These are phyloP conservation scores for Neospermospora avenae DNA, from an alignment of 2,329 filamentous ascomycete genomes.

Conservation along the genomic window DNA sequence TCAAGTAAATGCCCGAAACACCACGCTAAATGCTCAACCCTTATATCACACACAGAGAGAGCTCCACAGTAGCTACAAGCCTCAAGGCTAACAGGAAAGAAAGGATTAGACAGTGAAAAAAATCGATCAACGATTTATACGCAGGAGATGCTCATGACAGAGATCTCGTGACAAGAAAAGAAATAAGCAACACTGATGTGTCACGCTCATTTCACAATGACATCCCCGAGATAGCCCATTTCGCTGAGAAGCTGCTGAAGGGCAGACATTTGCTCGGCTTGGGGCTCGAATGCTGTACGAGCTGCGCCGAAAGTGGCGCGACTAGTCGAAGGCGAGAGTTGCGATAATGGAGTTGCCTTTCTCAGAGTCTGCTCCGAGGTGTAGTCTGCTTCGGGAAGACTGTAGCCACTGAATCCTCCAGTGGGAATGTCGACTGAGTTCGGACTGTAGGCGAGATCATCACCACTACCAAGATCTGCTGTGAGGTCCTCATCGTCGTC, in stretches of 20 bases:
- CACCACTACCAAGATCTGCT: conserved; percentile 24
- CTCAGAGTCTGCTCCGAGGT: conserved; percentile 11
- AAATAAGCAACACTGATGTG: neutral
- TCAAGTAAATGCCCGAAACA: conserved; percentile 5
- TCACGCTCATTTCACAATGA: conserved; percentile 36
- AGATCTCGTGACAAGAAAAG: neutral
- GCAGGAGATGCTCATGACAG: neutral
- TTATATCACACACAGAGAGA: conserved; percentile 1
- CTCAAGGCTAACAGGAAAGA: neutral
- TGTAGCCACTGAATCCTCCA: conserved; percentile 11
- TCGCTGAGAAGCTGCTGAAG: conserved; percentile 49
- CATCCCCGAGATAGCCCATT: conserved; percentile 47
- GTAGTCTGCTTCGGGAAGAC: conserved; percentile 9
- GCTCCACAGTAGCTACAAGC: conserved; percentile 1
- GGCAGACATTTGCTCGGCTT: conserved; percentile 30
- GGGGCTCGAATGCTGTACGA: conserved; percentile 27
- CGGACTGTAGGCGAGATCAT: conserved; percentile 24
- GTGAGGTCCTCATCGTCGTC: conserved; percentile 27
- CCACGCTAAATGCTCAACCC: conserved; percentile 17
- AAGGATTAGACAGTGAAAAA: neutral
- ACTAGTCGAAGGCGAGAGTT: conserved; percentile 14
- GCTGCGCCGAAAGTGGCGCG: conserved; percentile 24
- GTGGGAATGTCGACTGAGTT: conserved; percentile 3
- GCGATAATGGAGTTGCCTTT: conserved; percentile 7
- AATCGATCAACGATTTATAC: conserved; percentile 2